A percentile compares a stretch with the other conserved stretches of the same genome.
These are phyloP conservation scores for Mycogone perniciosa DNA, from an alignment of 2,329 filamentous ascomycete genomes.

Conservation along the genomic window DNA sequence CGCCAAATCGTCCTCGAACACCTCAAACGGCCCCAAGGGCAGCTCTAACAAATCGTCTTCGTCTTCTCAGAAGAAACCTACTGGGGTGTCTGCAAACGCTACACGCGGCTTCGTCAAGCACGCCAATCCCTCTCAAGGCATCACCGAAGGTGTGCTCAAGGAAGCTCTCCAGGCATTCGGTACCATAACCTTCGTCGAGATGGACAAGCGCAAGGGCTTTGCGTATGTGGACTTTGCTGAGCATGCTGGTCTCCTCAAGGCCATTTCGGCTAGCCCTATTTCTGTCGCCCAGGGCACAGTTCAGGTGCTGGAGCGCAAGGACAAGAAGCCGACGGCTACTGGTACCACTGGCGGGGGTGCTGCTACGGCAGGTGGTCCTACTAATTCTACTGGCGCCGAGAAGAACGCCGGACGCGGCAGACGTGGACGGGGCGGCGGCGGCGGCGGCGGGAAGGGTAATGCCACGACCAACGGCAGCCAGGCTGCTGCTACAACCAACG, in stretches of 20 bases:
- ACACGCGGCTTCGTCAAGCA: conserved; percentile 74
- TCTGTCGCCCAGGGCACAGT: conserved; percentile 79
- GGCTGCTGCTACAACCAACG: conserved; percentile 3
- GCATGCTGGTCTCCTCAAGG: conserved; percentile 64
- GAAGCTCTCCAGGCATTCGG: conserved; percentile 71
- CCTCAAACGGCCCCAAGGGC: conserved; percentile 16
- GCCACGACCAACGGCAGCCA: conserved; percentile 6
- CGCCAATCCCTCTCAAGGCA: conserved; percentile 82
- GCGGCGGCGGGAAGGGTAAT: conserved; percentile 17
- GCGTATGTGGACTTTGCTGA: conserved; percentile 87
- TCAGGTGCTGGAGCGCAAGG: conserved; percentile 77
- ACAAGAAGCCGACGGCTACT: conserved; percentile 37
- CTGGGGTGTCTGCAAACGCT: conserved; percentile 34
- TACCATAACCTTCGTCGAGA: conserved; percentile 71
- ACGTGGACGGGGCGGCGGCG: conserved; percentile 27
- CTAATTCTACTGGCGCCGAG: conserved; percentile 17
- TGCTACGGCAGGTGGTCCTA: conserved; percentile 14
- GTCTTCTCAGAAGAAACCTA: conserved; percentile 28
- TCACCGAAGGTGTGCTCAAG: conserved; percentile 75
- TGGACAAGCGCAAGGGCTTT: conserved; percentile 91
- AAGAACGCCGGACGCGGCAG: conserved; percentile 27
- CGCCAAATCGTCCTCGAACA: conserved; percentile 13
- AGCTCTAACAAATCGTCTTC: conserved; percentile 19
- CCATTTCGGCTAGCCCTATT: conserved; percentile 74
- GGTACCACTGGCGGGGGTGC: conserved; percentile 12